Evolutionary conservation across 345 rosid species (phyloP).

Genomic region (Salix dunnii): DNA sequence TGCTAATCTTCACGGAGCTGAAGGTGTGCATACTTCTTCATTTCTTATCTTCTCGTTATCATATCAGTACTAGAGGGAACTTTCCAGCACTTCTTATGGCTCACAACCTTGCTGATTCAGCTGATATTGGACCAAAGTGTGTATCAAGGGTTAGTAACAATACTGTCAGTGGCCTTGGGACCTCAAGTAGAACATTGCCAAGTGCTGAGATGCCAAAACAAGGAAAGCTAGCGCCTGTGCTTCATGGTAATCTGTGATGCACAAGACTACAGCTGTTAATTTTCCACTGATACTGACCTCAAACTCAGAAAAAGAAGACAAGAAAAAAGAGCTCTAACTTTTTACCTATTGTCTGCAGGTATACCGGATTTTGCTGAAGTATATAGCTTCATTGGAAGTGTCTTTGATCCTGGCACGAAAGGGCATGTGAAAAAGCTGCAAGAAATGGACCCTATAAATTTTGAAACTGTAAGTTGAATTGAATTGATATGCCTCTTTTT

Average conservation of each 20-base stretch:
- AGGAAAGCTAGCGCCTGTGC: constrained; percentile 43
- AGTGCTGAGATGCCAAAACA: constrained; percentile 45
- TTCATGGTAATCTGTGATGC: constrained; percentile 63
- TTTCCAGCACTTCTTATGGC: constrained; percentile 71
- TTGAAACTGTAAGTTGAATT: constrained; percentile 69
- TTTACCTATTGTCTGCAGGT: constrained; percentile 37
- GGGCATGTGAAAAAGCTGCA: constrained; percentile 78
- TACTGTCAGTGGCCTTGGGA: constrained; percentile 45
- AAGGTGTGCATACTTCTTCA: constrained; percentile 48
- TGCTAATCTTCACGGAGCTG: constrained; percentile 40
- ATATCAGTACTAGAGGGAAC: constrained; percentile 29
- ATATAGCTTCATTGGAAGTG: constrained; percentile 83
- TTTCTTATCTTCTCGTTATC: constrained; percentile 22
- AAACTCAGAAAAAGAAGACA: neutral
- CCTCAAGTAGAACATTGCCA: constrained; percentile 40
- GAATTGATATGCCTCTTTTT: constrained; percentile 3
- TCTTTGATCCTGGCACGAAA: constrained; percentile 70
- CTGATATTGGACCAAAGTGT: constrained; percentile 84
- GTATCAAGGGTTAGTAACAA: constrained; percentile 44
- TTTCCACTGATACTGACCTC: neutral
- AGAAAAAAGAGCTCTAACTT: constrained; percentile 14
- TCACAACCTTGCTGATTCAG: constrained; percentile 76
- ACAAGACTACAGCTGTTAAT: constrained; percentile 8
- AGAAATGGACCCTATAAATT: constrained; percentile 96
- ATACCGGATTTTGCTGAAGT: constrained; percentile 90